A percentile compares a stretch with the other conserved stretches of the same genome.
phyloP scores from a whole-genome alignment of 129 eudicot genomes.

The Escallonia herrerae region DNA sequence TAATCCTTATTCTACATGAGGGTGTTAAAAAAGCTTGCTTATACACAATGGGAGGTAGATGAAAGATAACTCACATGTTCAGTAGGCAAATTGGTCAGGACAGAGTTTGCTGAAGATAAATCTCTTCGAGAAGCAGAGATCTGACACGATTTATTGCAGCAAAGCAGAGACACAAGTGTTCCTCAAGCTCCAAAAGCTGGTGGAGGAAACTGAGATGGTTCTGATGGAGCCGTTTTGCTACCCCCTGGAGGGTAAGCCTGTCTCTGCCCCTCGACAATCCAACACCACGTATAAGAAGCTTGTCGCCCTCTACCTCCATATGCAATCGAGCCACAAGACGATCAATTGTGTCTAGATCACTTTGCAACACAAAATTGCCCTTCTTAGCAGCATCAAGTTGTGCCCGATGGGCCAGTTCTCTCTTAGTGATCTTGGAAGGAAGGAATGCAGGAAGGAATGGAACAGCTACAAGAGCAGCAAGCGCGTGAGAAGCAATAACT shows the following conservation, averaged over 20 bases:
- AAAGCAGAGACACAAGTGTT: constrained; percentile 75
- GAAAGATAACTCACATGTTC: constrained; percentile 3
- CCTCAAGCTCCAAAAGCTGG: constrained; percentile 72
- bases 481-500: constrained; percentile 50
- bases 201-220: constrained; percentile 34
- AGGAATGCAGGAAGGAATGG: constrained; percentile 31
- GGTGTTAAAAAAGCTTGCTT: too few relatives aligned
- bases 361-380: constrained; percentile 58
- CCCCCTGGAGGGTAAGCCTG: constrained; percentile 67
- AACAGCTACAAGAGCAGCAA: constrained; percentile 51
- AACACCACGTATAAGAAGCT: constrained; percentile 36
- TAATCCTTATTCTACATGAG: too few relatives aligned
- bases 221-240: constrained; percentile 54
- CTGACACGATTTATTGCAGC: constrained; percentile 76
- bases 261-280: constrained; percentile 81
- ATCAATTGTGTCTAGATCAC: constrained; percentile 75
- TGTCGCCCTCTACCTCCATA: constrained; percentile 57
- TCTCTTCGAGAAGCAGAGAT: constrained; percentile 48
- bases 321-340: constrained; percentile 63
- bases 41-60: too few relatives aligned
- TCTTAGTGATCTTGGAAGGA: constrained; percentile 52
- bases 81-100: constrained; percentile 4
- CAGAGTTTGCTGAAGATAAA: constrained; percentile 36
- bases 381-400: constrained; percentile 64
- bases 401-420: constrained; percentile 36